Base-by-base conservation (phyloP, 2,329 filamentous ascomycete species). In the Diplocarpon mali region DNA sequence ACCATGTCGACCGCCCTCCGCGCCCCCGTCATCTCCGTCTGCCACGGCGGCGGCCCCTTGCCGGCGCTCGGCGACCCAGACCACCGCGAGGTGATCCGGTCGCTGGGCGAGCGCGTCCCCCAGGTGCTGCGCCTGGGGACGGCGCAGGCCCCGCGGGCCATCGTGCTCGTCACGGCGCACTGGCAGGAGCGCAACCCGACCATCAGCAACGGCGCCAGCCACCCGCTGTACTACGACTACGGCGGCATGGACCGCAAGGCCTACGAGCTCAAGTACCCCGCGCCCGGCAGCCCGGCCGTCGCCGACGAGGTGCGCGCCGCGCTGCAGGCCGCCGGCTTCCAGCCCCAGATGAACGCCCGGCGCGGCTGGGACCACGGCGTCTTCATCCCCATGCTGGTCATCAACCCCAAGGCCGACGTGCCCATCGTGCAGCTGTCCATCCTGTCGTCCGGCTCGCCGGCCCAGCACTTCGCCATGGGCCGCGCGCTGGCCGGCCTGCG, bases 161-260 rank as follows among this genome's bases (percentile, higher is more conserved):
- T 88, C 13, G 76, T 88, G 1, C 79, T 87, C 20, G 81, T 89
- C 59, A 86, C 83, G 1, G 84, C 82, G 1, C 83, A 89, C 62
- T 88, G 84, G 83, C 78, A 70, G 68, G 0, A 64, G 64, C 9
- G 75, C 71, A 17, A 75, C 8, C 74, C 75, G 1, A 69, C 66
- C 35, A 70, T 80, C 46, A 74, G 71, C 11, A 72, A 69, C 2
- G 69, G 55, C 3, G 54, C 62, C 15, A 65, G 63, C 17, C 76
- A 71, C 45, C 55, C 62, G 2, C 62, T 80, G 4, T 60, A 68
- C 39, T 80, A 76, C 57, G 75, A 80, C 56, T 80, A 79, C 61
- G 69, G 68, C 53, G 73, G 73, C 14, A 79, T 80, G 54, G 76
- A 76, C 0, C 57, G 64, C 9, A 74, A 75, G 59, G 56, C 69